Evolutionary conservation across 176 grass and related monocot species (phyloP), one percentile per base, ranked within the genome.

Genomic region (Poa pratensis): DNA sequence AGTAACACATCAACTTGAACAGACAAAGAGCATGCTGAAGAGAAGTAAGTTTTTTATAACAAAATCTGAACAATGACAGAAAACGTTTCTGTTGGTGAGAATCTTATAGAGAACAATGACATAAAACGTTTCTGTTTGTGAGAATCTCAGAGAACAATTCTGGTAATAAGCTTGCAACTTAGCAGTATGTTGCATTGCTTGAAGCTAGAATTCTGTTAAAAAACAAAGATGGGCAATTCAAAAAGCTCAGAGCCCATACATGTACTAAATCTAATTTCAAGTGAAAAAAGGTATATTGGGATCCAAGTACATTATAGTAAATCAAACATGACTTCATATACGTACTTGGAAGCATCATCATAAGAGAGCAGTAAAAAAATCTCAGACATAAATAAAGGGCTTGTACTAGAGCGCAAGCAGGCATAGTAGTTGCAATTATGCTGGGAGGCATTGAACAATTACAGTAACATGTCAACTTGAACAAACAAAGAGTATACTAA

Each of bases 371-470:
- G 64, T 32, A 22, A 17, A 48, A 43, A 17, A 22, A 53, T 62
- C 26, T 80, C 5, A 73, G 27, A 51, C 3, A 79, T 46, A 72
- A 86, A 79, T 14, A 71, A 79, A 73, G 16, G 70, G 78, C 27
- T 63, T 17, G 30, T 42, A 51, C 49, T 71, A 55, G 23, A 70
- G 34, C 1, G 1, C 52, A 37, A 63, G 6, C 39, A 69, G 23
- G 35, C 17, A 30, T 18, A 69, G 23, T 16, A 78, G 22, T 28
- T 68, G 40, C 61, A 45, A 57, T 15, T 65, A 32, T 42, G 40
- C 40, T 78, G 50, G 39, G 73, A 78, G 28, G 43, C 46, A 53
- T 64, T 51, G 40, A 62, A 61, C 34, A 54, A 66, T 22, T 49
- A 55, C 40, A 69, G 64, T 19, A 78, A 54, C 40, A 61, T 26